Evolutionary conservation across 257 asterid species (phyloP), one percentile per base, ranked within the genome.

Genomic region (Capsicum chinense): DNA sequence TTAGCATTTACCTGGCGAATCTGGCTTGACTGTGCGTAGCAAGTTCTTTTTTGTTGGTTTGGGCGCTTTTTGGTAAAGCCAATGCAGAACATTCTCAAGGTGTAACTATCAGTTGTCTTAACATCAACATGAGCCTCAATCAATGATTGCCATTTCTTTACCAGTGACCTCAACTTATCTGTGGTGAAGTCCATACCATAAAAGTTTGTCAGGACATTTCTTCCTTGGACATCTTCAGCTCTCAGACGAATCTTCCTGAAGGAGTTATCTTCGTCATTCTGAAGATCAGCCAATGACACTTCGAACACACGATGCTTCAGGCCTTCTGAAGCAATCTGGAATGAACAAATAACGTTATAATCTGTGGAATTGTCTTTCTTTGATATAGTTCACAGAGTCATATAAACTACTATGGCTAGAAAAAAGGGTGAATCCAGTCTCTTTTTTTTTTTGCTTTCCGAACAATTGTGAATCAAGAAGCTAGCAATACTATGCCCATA

Each of bases 81-180:
- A 87, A 94, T 94, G 89, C 98, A 93, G 89, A 94, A 94, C 92
- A 94, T 44, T 86, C 97, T 90, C 88, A 94, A 78, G 1, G 90
- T 92, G 76, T 79, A 94, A 66, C 59, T 90, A 84, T 94, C 95
- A 3, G 97, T 93, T 56, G 98, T 94, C 89, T 94, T 94, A 56
- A 94, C 98, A 89, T 94, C 98, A 82, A 94, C 97, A 79, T 94
- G 98, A 48, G 98, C 97, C 86, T 94, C 98, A 79, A 94, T 91
- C 80, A 94, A 84, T 14, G 97, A 88, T 69, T 93, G 96, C 95
- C 97, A 92, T 76, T 91, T 93, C 91, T 85, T 89, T 19, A 94
- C 97, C 15, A 93, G 94, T 6, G 97, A 93, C 89, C 97, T 94
- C 89, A 93, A 88, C 71, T 94, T 94, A 83, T 94, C 97, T 3